phyloP scores from a whole-genome alignment of 768 basidiomycete species.

The Phlebiopsis flavidoalba region DNA sequence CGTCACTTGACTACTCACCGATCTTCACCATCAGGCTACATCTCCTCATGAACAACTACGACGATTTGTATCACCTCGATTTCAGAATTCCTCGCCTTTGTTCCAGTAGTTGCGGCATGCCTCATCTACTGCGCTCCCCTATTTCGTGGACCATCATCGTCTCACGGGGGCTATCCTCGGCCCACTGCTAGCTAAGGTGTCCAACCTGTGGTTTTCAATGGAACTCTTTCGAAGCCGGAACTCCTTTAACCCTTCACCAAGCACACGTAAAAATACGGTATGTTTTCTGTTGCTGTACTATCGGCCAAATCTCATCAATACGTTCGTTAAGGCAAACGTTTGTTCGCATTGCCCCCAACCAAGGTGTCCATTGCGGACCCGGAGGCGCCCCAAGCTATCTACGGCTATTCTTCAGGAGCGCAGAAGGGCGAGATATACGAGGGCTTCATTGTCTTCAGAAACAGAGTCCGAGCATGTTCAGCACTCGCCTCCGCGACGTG shows the following conservation, averaged over 20 bases:
- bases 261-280: conserved; percentile 39
- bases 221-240: conserved; percentile 29
- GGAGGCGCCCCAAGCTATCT: conserved; percentile 33
- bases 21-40: no score
- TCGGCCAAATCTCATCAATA: background rate
- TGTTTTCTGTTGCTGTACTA: background rate
- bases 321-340: conserved; percentile 25
- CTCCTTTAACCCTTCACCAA: conserved; percentile 30
- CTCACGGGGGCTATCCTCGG: conserved; percentile 31
- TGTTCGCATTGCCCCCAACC: conserved; percentile 35
- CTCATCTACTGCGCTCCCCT: conserved; percentile 29
- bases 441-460: conserved; percentile 17
- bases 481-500: conserved; percentile 65
- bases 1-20: no score
- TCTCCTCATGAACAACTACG: no score
- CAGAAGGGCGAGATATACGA: conserved; percentile 37
- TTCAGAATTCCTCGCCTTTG: background rate
- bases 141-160: conserved; percentile 26
- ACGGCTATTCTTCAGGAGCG: conserved; percentile 38
- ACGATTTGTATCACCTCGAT: background rate
- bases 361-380: conserved; percentile 40
- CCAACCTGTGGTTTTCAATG: conserved; percentile 34
- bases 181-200: conserved; percentile 32
- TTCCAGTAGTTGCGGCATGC: conserved; percentile 7
- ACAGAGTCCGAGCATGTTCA: conserved; percentile 53